A percentile compares a stretch with the other conserved stretches of the same genome.
phyloP scores from a whole-genome alignment of 768 basidiomycete species.

The Trametopsis cervina region DNA sequence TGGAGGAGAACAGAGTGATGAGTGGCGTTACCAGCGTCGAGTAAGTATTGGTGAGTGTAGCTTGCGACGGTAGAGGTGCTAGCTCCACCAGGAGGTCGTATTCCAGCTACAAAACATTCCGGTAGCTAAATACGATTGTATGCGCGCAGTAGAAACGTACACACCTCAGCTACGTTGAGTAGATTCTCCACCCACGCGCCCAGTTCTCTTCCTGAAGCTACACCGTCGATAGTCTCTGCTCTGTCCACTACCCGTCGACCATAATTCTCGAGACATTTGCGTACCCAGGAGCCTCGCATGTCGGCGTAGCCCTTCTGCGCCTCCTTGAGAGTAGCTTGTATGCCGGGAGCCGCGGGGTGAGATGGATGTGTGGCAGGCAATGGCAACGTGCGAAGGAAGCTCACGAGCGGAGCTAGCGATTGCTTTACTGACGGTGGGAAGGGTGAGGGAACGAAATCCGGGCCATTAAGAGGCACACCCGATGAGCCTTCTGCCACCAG shows the following conservation, averaged over 20 bases:
- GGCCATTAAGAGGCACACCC: slow-evolving; percentile 58
- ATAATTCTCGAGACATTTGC: slow-evolving; percentile 66
- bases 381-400: slow-evolving; percentile 65
- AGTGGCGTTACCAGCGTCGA: slow-evolving; percentile 58
- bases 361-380: slow-evolving; percentile 77
- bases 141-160: slow-evolving; percentile 12
- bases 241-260: slow-evolving; percentile 64
- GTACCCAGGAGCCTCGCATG: slow-evolving; percentile 77
- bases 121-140: not conserved
- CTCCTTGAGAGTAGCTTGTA: slow-evolving; percentile 60
- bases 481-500: slow-evolving; percentile 83
- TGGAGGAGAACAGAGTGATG: slow-evolving; percentile 56
- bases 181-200: slow-evolving; percentile 64
- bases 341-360: slow-evolving; percentile 64
- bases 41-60: slow-evolving; percentile 51
- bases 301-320: slow-evolving; percentile 81
- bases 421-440: slow-evolving; percentile 49
- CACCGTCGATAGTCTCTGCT: slow-evolving; percentile 60
- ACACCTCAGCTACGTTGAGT: slow-evolving; percentile 59
- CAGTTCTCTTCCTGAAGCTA: slow-evolving; percentile 63
- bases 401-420: slow-evolving; percentile 56
- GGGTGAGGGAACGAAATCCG: slow-evolving; percentile 45
- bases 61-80: slow-evolving; percentile 46
- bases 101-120: slow-evolving; percentile 52
- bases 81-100: slow-evolving; percentile 58